Conservation (phyloP, 306 rosid species). For the Cicer yamashitae region DNA sequence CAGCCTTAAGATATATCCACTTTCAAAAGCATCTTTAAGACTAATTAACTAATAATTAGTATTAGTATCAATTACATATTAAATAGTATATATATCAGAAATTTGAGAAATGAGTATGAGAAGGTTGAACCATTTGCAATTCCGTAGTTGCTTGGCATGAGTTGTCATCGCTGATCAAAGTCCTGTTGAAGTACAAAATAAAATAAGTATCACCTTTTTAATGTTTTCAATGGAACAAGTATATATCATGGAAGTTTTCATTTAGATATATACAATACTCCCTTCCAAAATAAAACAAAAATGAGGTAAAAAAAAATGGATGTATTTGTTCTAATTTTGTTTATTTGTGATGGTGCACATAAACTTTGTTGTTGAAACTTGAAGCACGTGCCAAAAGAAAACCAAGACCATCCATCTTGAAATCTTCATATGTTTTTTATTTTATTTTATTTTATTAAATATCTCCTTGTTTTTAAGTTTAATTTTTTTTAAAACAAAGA, state of each 20-base stretch:
- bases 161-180: constrained; percentile 65
- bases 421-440: no score
- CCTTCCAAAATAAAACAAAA: no score
- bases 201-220: constrained; percentile 5
- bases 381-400: no score
- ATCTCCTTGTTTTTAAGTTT: no score
- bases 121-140: constrained; percentile 76
- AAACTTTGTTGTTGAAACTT: no score
- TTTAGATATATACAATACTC: no score
- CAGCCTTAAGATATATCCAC: constrained; percentile 41
- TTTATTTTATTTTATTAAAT: no score
- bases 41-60: constrained; percentile 2
- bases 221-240: background rate
- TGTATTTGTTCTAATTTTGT: no score
- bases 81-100: constrained; percentile 52
- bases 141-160: constrained; percentile 88
- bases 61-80: constrained; percentile 6
- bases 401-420: no score
- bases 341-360: no score
- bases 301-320: no score
- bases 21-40: constrained; percentile 4
- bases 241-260: background rate
- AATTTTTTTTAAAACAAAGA: no score
- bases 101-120: constrained; percentile 64
- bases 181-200: constrained; percentile 51